Conservation (phyloP, 2,329 filamentous ascomycete species). For the Colletotrichum chlorophyti region DNA sequence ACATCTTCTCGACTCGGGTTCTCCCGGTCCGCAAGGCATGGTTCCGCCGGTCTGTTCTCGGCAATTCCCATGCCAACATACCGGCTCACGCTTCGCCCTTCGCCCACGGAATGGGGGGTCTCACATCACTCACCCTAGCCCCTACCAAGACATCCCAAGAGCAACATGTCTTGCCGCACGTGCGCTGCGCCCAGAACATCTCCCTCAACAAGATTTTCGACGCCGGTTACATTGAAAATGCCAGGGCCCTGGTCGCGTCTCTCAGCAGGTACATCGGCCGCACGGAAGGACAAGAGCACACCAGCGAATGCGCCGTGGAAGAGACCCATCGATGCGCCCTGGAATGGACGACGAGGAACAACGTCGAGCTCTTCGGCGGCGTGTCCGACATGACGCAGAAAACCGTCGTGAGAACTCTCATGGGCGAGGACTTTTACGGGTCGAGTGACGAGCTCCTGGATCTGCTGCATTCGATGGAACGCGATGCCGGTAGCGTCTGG, state of each 20-base stretch:
- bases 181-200: constrained; percentile 10
- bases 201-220: constrained; percentile 31
- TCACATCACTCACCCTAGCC: constrained; percentile 3
- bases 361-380: constrained; percentile 24
- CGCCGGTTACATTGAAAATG: constrained; percentile 24
- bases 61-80: constrained; percentile 22
- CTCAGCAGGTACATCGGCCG: constrained; percentile 25
- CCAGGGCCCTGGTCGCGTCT: constrained; percentile 12
- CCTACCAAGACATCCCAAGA: constrained; percentile 14
- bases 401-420: constrained; percentile 20
- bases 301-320: constrained; percentile 17
- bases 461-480: constrained; percentile 27
- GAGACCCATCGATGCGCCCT: constrained; percentile 29
- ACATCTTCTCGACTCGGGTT: constrained; percentile 22
- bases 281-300: constrained; percentile 12
- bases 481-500: constrained; percentile 18
- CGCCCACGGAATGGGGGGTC: constrained; percentile 25
- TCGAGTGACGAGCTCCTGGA: constrained; percentile 24
- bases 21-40: constrained; percentile 23
- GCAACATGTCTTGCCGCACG: constrained; percentile 1
- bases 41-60: constrained; percentile 17
- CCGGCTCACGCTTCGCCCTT: constrained; percentile 28
- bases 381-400: constrained; percentile 27
- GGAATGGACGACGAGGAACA: constrained; percentile 12
- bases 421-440: constrained; percentile 32